phyloP scores from a whole-genome alignment of 352 stramenopile genomes.

The Globisporangium heterothallicum region DNA sequence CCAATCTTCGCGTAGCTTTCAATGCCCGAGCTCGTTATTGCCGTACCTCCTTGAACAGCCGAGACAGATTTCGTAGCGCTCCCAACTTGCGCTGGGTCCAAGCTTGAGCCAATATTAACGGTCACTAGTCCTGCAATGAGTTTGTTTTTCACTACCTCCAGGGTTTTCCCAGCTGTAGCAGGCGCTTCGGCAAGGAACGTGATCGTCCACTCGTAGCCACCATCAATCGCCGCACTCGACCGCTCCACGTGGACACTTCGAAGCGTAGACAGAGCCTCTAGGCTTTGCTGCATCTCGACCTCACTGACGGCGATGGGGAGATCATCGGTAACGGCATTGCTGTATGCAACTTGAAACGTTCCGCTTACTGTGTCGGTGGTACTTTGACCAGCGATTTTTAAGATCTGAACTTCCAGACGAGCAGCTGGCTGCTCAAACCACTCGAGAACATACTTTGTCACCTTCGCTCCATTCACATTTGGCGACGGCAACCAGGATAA shows the following conservation, averaged over 20 bases:
- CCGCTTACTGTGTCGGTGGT: slow-evolving; percentile 42
- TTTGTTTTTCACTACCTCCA: slow-evolving; percentile 36
- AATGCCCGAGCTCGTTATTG: slow-evolving; percentile 36
- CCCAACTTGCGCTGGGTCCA: slow-evolving; percentile 46
- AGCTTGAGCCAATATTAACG: slow-evolving; percentile 29
- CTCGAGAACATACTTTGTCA: slow-evolving; percentile 68
- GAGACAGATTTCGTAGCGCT: slow-evolving; percentile 25
- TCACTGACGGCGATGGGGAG: slow-evolving; percentile 55
- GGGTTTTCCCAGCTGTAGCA: slow-evolving; percentile 26
- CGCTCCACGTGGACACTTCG: slow-evolving; percentile 78
- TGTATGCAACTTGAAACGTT: slow-evolving; percentile 74
- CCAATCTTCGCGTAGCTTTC: slow-evolving; percentile 29
- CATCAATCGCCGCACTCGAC: slow-evolving; percentile 23
- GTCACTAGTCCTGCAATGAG: slow-evolving; percentile 25
- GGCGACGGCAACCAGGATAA: slow-evolving; percentile 53
- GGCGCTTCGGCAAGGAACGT: slow-evolving; percentile 66
- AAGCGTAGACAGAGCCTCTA: slow-evolving; percentile 51
- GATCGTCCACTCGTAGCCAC: slow-evolving; percentile 73
- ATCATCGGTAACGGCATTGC: slow-evolving; percentile 35
- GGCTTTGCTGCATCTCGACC: slow-evolving; percentile 46
- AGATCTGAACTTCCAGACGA: slow-evolving; percentile 56
- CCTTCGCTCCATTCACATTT: slow-evolving; percentile 32
- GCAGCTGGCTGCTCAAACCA: slow-evolving; percentile 50
- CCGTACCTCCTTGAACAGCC: slow-evolving; percentile 22
- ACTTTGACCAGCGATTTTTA: slow-evolving; percentile 53